Percentiles rank a stretch among this genome's conserved stretches.
These are phyloP conservation scores for Rhinocladiella similis DNA, from an alignment of 2,329 filamentous ascomycete genomes.

Conservation along the genomic window DNA sequence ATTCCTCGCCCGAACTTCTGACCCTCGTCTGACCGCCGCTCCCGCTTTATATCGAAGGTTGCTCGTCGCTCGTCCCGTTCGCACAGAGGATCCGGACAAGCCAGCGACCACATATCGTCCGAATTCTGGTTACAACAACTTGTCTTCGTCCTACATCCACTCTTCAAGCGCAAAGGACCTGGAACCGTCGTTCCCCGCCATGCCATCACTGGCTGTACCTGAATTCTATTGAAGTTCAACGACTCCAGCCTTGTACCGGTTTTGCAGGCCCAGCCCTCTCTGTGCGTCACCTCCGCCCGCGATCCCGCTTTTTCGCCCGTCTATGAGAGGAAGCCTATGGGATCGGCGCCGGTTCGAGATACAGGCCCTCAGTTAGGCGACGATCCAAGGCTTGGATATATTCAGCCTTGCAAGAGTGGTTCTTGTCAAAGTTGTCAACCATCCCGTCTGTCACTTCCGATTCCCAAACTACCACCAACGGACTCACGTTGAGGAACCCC, in stretches of 20 bases:
- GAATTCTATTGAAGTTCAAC: neutral
- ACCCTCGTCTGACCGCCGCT: neutral
- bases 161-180: neutral
- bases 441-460: slow-evolving; percentile 9
- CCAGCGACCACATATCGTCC: neutral
- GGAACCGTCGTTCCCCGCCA: neutral
- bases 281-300: neutral
- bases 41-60: no score
- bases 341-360: no score
- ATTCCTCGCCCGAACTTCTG: neutral
- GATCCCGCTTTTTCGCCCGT: neutral
- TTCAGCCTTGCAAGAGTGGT: slow-evolving; percentile 10
- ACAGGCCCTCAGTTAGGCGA: no score
- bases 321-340: no score
- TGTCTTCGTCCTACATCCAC: neutral
- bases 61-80: no score
- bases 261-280: neutral
- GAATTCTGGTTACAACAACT: neutral
- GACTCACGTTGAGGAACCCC: neutral
- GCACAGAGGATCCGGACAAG: neutral
- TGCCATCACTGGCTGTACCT: neutral
- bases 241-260: neutral
- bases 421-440: slow-evolving; percentile 11
- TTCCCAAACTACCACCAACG: neutral
- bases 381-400: neutral